Percentiles rank a stretch among this genome's conserved stretches.
Evolutionary conservation across 1,284 basidiomycete species (phyloP).

Genomic region (Schizopora paradoxa): DNA sequence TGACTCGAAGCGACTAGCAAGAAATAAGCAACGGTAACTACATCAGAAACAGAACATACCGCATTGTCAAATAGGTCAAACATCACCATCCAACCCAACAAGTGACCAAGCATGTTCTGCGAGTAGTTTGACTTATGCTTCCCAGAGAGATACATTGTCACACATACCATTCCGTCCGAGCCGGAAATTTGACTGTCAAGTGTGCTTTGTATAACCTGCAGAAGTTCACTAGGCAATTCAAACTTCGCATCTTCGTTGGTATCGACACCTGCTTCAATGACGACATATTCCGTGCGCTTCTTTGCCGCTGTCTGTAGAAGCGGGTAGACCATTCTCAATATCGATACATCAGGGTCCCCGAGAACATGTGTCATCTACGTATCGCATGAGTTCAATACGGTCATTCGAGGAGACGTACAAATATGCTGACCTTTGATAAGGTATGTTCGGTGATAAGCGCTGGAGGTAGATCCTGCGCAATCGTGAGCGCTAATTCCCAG

Average conservation of each 20-base stretch:
- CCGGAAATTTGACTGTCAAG: too few species aligned
- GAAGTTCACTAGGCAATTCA: slow-evolving; percentile 60
- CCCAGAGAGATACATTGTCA: neutral
- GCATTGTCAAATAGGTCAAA: slow-evolving; percentile 87
- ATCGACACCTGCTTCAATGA: slow-evolving; percentile 81
- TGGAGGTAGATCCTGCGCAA: slow-evolving; percentile 62
- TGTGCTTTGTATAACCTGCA: slow-evolving; percentile 54
- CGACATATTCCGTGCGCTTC: slow-evolving; percentile 71
- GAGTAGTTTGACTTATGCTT: neutral
- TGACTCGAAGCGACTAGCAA: slow-evolving; percentile 74
- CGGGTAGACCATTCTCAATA: slow-evolving; percentile 68
- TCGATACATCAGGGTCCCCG: slow-evolving; percentile 55
- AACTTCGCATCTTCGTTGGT: slow-evolving; percentile 39
- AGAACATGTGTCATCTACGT: slow-evolving; percentile 71
- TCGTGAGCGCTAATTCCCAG: slow-evolving; percentile 58
- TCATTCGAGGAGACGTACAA: neutral
- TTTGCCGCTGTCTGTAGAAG: slow-evolving; percentile 59
- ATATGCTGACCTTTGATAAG: slow-evolving; percentile 48
- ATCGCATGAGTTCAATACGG: neutral
- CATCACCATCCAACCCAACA: slow-evolving; percentile 88
- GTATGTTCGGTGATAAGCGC: slow-evolving; percentile 61
- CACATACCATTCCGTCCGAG: neutral
- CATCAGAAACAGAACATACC: slow-evolving; percentile 42
- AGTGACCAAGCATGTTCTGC: slow-evolving; percentile 52
- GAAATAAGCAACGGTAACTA: slow-evolving; percentile 12